Conservation (phyloP, 768 basidiomycete species). For the Crassisporium funariophilum region DNA sequence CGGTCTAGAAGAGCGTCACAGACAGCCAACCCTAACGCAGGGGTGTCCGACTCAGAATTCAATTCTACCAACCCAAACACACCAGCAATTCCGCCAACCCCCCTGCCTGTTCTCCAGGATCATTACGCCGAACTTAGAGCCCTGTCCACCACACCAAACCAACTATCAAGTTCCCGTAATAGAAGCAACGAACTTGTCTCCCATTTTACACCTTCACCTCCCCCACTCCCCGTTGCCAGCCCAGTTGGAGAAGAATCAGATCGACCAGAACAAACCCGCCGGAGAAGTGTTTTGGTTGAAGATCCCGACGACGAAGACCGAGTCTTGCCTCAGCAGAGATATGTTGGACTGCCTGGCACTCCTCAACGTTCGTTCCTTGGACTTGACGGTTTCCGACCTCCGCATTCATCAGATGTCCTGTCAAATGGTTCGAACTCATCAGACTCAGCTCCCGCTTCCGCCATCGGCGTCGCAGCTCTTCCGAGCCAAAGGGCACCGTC, state of each 20-base stretch:
- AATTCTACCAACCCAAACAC: conserved; percentile 58
- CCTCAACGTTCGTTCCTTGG: conserved; percentile 41
- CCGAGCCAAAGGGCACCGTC: conserved; percentile 47
- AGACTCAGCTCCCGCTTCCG: conserved; percentile 43
- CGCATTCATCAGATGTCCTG: conserved; percentile 55
- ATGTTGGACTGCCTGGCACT: conserved; percentile 43
- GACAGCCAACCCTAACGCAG: conserved; percentile 44
- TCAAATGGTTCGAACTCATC: conserved; percentile 48
- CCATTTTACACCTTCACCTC: conserved; percentile 19
- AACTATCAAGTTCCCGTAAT: conserved; percentile 33
- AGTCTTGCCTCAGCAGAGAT: conserved; percentile 36
- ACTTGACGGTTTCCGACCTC: conserved; percentile 36
- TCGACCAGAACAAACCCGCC: conserved; percentile 43
- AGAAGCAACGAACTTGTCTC: conserved; percentile 31
- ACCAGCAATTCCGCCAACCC: conserved; percentile 55
- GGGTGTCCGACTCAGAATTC: conserved; percentile 55
- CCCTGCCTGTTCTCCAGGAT: conserved; percentile 46
- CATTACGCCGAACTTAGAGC: conserved; percentile 40
- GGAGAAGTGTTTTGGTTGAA: conserved; percentile 69
- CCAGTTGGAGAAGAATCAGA: conserved; percentile 32
- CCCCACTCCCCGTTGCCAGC: conserved; percentile 17
- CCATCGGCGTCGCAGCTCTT: conserved; percentile 54
- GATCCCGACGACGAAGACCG: conserved; percentile 64
- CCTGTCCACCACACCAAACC: conserved; percentile 46
- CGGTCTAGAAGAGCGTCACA: conserved; percentile 53